These are phyloP conservation scores for Penicillium brasilianum DNA, from an alignment of 2,329 filamentous ascomycete genomes.

Conservation along the genomic window DNA sequence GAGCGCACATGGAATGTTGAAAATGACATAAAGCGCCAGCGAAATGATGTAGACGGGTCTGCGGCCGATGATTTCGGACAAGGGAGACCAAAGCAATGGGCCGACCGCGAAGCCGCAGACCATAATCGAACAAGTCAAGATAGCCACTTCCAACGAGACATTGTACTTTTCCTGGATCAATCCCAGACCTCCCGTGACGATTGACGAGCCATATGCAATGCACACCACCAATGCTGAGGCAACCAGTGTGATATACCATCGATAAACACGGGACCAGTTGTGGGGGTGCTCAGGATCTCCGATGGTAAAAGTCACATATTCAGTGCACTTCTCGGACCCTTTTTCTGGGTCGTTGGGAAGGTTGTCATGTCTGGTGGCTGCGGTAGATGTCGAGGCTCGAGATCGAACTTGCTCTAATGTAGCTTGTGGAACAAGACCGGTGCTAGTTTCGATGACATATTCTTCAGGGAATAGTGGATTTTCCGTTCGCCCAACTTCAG, in stretches of 20 bases:
- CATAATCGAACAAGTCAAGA: conserved; percentile 74
- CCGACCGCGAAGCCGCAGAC: conserved; percentile 75
- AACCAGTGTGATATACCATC: conserved; percentile 83
- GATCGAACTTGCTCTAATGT: conserved; percentile 28
- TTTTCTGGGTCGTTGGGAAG: conserved; percentile 35
- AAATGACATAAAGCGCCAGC: conserved; percentile 38
- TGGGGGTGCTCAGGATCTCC: conserved; percentile 75
- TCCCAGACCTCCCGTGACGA: conserved; percentile 74
- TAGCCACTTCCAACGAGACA: conserved; percentile 72
- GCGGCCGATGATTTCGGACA: conserved; percentile 41
- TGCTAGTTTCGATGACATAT: conserved; percentile 29
- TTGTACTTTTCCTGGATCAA: conserved; percentile 67
- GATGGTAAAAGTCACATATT: conserved; percentile 66
- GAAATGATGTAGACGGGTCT: conserved; percentile 42
- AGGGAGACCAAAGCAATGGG: conserved; percentile 38
- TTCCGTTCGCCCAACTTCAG: conserved; percentile 30
- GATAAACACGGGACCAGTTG: conserved; percentile 75
- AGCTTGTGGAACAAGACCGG: conserved; percentile 28
- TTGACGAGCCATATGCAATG: conserved; percentile 69
- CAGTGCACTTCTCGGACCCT: conserved; percentile 20
- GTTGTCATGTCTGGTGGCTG: conserved; percentile 11
- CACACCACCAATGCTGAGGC: conserved; percentile 74
- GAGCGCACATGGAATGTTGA: conserved; percentile 44
- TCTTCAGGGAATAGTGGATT: conserved; percentile 32
- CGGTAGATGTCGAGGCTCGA: conserved; percentile 17